A percentile compares a stretch with the other conserved stretches of the same genome.
Conservation (phyloP, 164 flowering plant genomes). For the Magnolia kwangsiensis region DNA sequence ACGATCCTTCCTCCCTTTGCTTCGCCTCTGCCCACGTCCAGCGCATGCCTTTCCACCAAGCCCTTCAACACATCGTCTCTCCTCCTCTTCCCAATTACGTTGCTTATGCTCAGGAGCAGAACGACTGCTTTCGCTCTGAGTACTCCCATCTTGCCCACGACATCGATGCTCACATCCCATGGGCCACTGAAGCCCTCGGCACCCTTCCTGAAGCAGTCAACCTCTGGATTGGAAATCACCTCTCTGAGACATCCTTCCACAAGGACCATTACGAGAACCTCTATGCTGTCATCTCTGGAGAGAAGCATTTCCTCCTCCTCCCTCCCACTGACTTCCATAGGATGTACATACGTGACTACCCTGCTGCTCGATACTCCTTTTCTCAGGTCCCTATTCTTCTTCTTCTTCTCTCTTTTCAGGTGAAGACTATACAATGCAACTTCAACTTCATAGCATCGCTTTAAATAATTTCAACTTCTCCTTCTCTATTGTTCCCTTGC, state of each 20-base stretch:
- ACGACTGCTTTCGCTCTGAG: conserved; percentile 77
- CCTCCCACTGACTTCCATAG: conserved; percentile 96
- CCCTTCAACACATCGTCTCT: conserved; percentile 21
- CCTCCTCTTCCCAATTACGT: conserved; percentile 26
- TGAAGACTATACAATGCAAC: background rate
- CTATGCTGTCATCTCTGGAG: conserved; percentile 78
- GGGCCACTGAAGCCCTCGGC: conserved; percentile 87
- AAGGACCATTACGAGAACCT: conserved; percentile 97
- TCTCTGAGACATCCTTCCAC: conserved; percentile 81
- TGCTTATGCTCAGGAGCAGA: conserved; percentile 87
- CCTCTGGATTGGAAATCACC: conserved; percentile 79
- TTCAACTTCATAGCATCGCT: too few species aligned
- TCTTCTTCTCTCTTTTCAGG: background rate
- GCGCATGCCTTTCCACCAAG: conserved; percentile 39
- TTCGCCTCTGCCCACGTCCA: conserved; percentile 72
- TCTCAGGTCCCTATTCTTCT: conserved; percentile 32
- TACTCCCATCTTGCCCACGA: conserved; percentile 49
- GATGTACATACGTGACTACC: conserved; percentile 66
- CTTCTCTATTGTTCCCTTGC: too few species aligned
- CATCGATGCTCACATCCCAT: conserved; percentile 61
- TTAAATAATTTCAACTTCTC: too few species aligned
- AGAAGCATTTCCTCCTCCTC: conserved; percentile 83
- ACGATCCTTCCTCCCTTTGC: conserved; percentile 37
- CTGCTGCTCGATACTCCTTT: conserved; percentile 67
- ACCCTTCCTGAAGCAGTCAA: conserved; percentile 88